Evolutionary conservation across 2,329 filamentous ascomycete species (phyloP), one percentile per base, ranked within the genome.

Genomic region (Aspergillus sergii): DNA sequence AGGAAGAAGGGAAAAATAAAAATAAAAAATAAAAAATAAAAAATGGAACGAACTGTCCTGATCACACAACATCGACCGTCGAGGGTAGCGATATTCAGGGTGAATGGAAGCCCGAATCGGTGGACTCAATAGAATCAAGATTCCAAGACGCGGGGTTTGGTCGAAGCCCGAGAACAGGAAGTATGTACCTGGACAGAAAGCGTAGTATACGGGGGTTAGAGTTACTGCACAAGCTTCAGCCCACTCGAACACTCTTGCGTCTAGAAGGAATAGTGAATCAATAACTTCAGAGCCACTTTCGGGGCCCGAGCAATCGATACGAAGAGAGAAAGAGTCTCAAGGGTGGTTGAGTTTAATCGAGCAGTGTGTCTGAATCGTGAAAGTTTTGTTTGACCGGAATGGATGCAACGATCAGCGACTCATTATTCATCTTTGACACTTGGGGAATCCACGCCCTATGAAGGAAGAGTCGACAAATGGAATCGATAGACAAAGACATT

Each of bases 91-190:
- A 46, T 14, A 9, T 58, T 14, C 23, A 48, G n/a, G 19, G 23
- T 45, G 45, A 30, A 30, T 51, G 16, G 39, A 11, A 6, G 12
- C 12, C 34, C 14, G 6, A 48, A 41, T 9, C 16, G 39, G 16
- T 41, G 39, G 39, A 41, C 7, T 41, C 36, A 41, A 41, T 41
- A 16, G 36, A 41, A n/a, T 19, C 46, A 48, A 30, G 50, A 41
- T 11, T 32, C 36, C 63, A 58, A 48, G 43, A 65, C 57, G 63
- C 60, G 65, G 63, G 63, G 57, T 64, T 61, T 62, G 58, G 30
- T 56, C 48, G 46, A 45, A 58, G 57, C 48, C 48, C 50, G 28
- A 54, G 26, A 46, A 21, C 26, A 57, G 39, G 39, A 41, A 41
- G 16, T 41, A 19, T 41, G 21, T 41, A 48, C 28, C 28, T 12